phyloP scores from a whole-genome alignment of 768 basidiomycete genomes.

The Tricholoma furcatifolium region DNA sequence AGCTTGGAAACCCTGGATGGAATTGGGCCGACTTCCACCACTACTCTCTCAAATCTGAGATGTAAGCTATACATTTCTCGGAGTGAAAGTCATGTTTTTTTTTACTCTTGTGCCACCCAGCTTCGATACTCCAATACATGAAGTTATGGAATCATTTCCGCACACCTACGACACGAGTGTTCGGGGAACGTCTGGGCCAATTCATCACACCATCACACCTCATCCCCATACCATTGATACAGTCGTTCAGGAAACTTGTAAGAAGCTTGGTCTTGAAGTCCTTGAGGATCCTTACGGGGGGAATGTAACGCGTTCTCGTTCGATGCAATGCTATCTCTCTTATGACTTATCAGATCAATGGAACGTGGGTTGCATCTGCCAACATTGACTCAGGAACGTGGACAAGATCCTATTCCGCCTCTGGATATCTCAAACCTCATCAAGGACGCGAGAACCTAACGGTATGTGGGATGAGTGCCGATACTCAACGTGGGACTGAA shows the following conservation, averaged over 20 bases:
- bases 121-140: conserved; percentile 24
- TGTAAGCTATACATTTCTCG: conserved; percentile 21
- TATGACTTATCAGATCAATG: conserved; percentile 21
- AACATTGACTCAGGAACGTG: conserved; percentile 24
- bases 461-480: background rate
- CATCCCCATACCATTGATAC: conserved; percentile 23
- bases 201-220: conserved; percentile 26
- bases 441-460: background rate
- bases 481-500: background rate
- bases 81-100: background rate
- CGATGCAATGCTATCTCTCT: background rate
- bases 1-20: conserved; percentile 54
- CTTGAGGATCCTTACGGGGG: conserved; percentile 29
- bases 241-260: conserved; percentile 23
- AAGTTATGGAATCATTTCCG: conserved; percentile 24
- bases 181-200: conserved; percentile 26
- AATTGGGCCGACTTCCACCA: conserved; percentile 43
- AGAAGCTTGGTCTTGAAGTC: conserved; percentile 22
- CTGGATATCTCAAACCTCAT: background rate
- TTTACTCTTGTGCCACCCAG: conserved; percentile 11
- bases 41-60: conserved; percentile 36
- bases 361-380: conserved; percentile 10
- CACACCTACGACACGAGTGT: conserved; percentile 21
- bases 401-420: conserved; percentile 25
- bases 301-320: conserved; percentile 15